Evolutionary conservation across 257 asterid species (phyloP), one percentile per base, ranked within the genome.

Genomic region (Primulina huaijiensis): DNA sequence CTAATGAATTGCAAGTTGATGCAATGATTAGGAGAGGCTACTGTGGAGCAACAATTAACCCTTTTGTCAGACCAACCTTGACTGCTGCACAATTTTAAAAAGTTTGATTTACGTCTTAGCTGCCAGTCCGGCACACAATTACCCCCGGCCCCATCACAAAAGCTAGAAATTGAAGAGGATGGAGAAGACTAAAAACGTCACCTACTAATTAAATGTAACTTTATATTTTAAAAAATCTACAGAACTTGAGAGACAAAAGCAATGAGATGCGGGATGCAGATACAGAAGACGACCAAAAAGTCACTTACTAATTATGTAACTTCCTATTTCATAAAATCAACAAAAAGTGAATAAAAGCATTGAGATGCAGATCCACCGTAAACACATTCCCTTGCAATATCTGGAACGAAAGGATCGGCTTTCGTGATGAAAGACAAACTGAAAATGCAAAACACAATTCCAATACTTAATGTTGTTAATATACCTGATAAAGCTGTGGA

Each of bases 401-500:
- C 53, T 43, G 53, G 6, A 14, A 50, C 5, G 21, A 17, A 23
- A 12, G 7, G 8, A 56, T 7, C 11, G 12, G 12, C 31, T 9
- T 53, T 65, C 6, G 34, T 31, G 7, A 65, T 29, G 10, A 43
- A 73, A 65, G 4, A 25, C 55, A 56, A 40, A 43, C 40, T n/a
- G 11, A 66, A 70, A 17, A 53, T 38, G 67, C 65, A 68, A 64
- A 59, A 31, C 20, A 62, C 50, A 62, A 62, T 38, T 34, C 56
- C 56, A 79, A 16, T 50, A 67, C 38, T 69, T 59, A 67, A 60
- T 37, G 43, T 21, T 50, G 63, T 73, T 23, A 58, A 71, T 71
- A 60, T 82, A 90, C 98, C 88, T 90, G 98, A 83, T 90, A 92
- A 31, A 90, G 88, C 78, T 92, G 98, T 55, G 98, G 98, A 72